Base-by-base conservation (phyloP, 1,284 basidiomycete genomes). In the Boletellus deceptivus region DNA sequence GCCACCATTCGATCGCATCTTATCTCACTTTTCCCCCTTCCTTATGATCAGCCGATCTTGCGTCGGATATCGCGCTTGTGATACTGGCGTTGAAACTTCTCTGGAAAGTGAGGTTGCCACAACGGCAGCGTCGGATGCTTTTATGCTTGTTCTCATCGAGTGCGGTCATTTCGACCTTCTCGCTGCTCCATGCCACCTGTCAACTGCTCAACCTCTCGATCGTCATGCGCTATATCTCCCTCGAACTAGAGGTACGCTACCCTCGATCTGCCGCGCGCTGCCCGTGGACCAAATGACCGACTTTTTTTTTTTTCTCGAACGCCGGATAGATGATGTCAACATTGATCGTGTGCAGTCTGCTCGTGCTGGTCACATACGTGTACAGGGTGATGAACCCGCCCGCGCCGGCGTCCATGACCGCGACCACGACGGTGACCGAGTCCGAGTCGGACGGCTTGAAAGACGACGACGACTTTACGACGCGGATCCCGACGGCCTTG, bases 71-170 rank as follows among this genome's bases (percentile, higher is more conserved):
- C 9, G 25, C 16, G 6, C n/a, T 45, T 1, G 43, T 49, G 20
- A 4, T 14, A 5, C 38, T 53, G 35, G 34, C 52, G 14, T 22
- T 50, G 7, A 46, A 46, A 10, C 34, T 46, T 27, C n/a, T 53
- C 8, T 53, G 48, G 52, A 53, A 18, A 18, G 35, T 50, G 16
- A 33, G 38, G 18, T 39, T 53, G 24, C 52, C 48, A 9, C 20
- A 9, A n/a, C 22, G 48, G 24, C 40, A 47, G 24, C 48, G 41
- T 24, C 40, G 40, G 22, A 50, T 53, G 44, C 35, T 53, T n/a
- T 16, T 46, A 2, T 46, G 29, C 6, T 11, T 50, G 10, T 50
- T 43, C 25, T 39, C 52, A 3, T 49, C 52, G 6, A 37, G 37
- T 17, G 39, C 33, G 8, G 14, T 50, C 38, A 25, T 50, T 18